A percentile compares a stretch with the other conserved stretches of the same genome.
Conservation (phyloP, 1,284 basidiomycete genomes). For the Somion occarium region DNA sequence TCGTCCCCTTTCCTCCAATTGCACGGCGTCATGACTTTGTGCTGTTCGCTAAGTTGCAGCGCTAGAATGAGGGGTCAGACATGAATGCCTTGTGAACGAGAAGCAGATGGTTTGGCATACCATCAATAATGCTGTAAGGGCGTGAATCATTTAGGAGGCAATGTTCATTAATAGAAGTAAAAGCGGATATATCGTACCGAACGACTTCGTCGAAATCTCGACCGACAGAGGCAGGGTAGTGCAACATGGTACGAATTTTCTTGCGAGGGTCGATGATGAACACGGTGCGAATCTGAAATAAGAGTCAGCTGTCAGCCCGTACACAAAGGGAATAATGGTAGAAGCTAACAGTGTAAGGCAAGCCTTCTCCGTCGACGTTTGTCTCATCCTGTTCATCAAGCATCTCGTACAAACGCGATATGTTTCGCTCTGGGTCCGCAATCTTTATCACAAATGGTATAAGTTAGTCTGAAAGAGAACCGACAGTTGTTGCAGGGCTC, state of each 20-base stretch:
- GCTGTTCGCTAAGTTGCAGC: slow-evolving; percentile 90
- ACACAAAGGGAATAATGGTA: slow-evolving; percentile 20
- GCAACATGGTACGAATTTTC: slow-evolving; percentile 82
- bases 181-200: slow-evolving; percentile 47
- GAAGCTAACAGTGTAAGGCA: slow-evolving; percentile 68
- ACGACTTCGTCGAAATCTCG: slow-evolving; percentile 87
- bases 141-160: not conserved
- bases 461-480: not conserved
- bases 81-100: not conserved
- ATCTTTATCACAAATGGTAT: slow-evolving; percentile 48
- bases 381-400: slow-evolving; percentile 91
- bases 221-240: slow-evolving; percentile 87
- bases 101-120: slow-evolving; percentile 26
- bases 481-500: slow-evolving; percentile 22
- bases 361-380: slow-evolving; percentile 89
- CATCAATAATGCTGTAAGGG: slow-evolving; percentile 51
- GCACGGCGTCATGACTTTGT: slow-evolving; percentile 80
- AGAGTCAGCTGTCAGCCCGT: not conserved
- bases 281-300: slow-evolving; percentile 86
- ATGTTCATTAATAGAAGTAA: too few relatives aligned
- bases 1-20: slow-evolving; percentile 94
- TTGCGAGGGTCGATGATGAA: slow-evolving; percentile 93
- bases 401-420: slow-evolving; percentile 93
- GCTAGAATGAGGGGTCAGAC: slow-evolving; percentile 33
- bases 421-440: slow-evolving; percentile 83